Percentiles rank a stretch among this genome's conserved stretches.
phyloP scores from a whole-genome alignment of 768 basidiomycete genomes.

The Suillus weaverae region DNA sequence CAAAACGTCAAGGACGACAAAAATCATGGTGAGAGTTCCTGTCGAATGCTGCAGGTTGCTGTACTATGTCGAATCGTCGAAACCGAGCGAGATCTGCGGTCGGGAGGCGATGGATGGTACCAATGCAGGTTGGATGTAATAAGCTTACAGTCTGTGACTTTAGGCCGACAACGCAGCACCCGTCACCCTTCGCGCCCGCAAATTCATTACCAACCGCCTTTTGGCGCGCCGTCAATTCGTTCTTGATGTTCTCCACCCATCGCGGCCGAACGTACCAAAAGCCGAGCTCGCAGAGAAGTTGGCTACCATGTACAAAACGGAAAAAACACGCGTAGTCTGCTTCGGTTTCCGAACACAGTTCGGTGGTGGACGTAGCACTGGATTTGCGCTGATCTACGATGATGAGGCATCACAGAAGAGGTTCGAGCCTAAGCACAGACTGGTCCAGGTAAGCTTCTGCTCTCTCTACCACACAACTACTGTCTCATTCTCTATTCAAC shows the following conservation, averaged over 20 bases:
- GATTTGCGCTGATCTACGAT: slow-evolving; percentile 97
- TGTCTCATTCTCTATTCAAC: slow-evolving; percentile 9
- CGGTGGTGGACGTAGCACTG: slow-evolving; percentile 97
- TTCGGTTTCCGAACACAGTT: slow-evolving; percentile 96
- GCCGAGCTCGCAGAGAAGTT: slow-evolving; percentile 91
- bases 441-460: slow-evolving; percentile 77
- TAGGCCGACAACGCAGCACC: slow-evolving; percentile 81
- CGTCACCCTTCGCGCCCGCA: slow-evolving; percentile 95
- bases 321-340: slow-evolving; percentile 86
- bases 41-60: slow-evolving; percentile 22
- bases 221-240: slow-evolving; percentile 95
- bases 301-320: slow-evolving; percentile 88
- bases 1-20: slow-evolving; percentile 16
- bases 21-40: slow-evolving; percentile 39
- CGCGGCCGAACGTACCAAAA: slow-evolving; percentile 90
- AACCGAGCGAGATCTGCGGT: slow-evolving; percentile 11
- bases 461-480: background rate
- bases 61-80: background rate
- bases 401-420: slow-evolving; percentile 92
- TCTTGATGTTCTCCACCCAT: slow-evolving; percentile 94
- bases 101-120: slow-evolving; percentile 28
- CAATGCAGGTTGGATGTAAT: slow-evolving; percentile 22
- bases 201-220: slow-evolving; percentile 99
- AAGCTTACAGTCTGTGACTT: slow-evolving; percentile 19
- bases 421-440: slow-evolving; percentile 95